Conservation (phyloP, 2,329 filamentous ascomycete species). For the Aureobasidium sp. region DNA sequence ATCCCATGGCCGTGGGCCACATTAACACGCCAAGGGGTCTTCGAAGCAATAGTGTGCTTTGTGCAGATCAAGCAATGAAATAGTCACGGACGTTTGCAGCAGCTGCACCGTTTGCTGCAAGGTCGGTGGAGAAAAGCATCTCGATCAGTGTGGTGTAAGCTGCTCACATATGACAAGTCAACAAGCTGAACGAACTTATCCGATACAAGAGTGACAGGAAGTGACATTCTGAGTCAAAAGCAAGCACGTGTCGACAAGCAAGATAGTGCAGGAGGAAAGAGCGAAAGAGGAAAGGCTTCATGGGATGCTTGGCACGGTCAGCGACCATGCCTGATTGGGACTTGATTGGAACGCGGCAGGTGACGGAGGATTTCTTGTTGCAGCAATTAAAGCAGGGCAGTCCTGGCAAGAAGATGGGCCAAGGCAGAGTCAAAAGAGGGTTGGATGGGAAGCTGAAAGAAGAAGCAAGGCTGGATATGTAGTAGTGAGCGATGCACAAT, state of each 20-base stretch:
- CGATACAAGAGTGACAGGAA: neutral
- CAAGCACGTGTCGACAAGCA: neutral
- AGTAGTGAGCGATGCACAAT: neutral
- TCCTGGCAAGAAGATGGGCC: neutral
- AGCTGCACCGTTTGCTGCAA: neutral
- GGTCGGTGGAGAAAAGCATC: neutral
- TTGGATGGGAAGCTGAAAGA: neutral
- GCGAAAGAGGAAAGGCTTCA: neutral
- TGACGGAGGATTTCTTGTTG: neutral
- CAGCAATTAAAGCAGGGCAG: conserved; percentile 5
- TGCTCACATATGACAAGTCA: neutral
- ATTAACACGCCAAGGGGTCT: neutral
- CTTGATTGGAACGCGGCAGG: conserved; percentile 7
- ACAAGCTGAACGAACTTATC: neutral
- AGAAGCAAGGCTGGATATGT: neutral
- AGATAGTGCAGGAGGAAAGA: neutral
- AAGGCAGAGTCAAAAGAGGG: neutral
- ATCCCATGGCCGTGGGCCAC: neutral
- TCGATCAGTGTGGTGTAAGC: neutral
- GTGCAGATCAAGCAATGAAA: neutral
- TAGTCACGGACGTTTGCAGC: neutral
- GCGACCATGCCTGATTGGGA: neutral
- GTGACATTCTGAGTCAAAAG: neutral
- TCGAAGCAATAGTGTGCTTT: neutral
- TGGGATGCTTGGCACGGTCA: neutral